phyloP scores from a whole-genome alignment of 1,284 basidiomycete genomes.

The Apiotrichum montevideense region DNA sequence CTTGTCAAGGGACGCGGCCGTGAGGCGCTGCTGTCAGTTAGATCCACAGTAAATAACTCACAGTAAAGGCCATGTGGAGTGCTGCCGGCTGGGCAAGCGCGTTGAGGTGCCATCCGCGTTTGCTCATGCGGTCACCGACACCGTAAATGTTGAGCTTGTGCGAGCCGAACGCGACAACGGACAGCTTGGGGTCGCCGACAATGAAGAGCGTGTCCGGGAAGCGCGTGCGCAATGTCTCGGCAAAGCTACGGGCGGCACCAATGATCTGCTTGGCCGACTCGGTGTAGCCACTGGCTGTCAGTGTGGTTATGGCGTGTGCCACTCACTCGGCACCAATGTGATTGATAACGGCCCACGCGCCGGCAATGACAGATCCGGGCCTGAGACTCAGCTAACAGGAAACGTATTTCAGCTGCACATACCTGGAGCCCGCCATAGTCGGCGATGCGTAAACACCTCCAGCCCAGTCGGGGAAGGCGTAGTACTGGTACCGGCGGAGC shows the following conservation, averaged over 20 bases:
- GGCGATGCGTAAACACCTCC: constrained; percentile 52
- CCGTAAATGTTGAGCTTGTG: constrained; percentile 59
- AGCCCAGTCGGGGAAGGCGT: constrained; percentile 70
- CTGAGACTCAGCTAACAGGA: constrained; percentile 41
- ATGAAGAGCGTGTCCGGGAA: constrained; percentile 61
- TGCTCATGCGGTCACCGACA: constrained; percentile 82
- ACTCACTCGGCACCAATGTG: constrained; percentile 75
- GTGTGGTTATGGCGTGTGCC: neutral
- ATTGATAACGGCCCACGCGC: constrained; percentile 93
- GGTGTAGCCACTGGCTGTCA: constrained; percentile 69
- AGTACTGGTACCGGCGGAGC: constrained; percentile 75
- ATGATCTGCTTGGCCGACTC: constrained; percentile 81
- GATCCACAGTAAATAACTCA: constrained; percentile 47
- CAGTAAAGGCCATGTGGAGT: constrained; percentile 90
- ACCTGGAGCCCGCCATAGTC: constrained; percentile 69
- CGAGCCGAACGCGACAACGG: constrained; percentile 82
- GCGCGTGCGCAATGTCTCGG: constrained; percentile 26
- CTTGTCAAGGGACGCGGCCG: constrained; percentile 35
- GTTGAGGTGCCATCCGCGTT: constrained; percentile 85
- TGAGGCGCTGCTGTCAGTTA: constrained; percentile 50
- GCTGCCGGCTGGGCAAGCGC: constrained; percentile 71
- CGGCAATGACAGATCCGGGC: constrained; percentile 87
- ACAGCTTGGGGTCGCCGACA: constrained; percentile 81
- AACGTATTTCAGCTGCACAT: neutral
- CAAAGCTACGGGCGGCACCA: constrained; percentile 43